Base-by-base conservation (phyloP, 176 grass and related monocot genomes). In the Ensete glaucum region DNA sequence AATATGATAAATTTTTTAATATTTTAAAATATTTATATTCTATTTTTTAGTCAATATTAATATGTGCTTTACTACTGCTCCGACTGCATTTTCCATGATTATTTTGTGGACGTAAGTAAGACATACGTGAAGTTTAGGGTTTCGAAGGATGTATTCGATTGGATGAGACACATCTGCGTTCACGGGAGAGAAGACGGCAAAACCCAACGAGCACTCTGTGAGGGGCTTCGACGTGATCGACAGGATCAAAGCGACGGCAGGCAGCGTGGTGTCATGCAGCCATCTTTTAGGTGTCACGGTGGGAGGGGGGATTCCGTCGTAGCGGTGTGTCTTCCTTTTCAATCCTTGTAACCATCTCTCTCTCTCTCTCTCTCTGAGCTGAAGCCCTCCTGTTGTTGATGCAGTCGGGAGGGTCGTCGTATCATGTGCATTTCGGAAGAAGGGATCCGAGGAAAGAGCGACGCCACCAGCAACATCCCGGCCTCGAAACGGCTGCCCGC, bases 111-210 rank as follows among this genome's bases (percentile, higher is more conserved):
- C n/a, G n/a, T n/a, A n/a, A n/a, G n/a, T n/a, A n/a, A n/a, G n/a
- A n/a, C n/a, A n/a, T n/a, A n/a, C n/a, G n/a, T n/a, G n/a, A n/a
- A n/a, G n/a, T n/a, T n/a, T n/a, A n/a, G n/a, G n/a, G n/a, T n/a
- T n/a, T n/a, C n/a, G n/a, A n/a, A n/a, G n/a, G n/a, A n/a, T n/a
- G n/a, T n/a, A n/a, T n/a, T n/a, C n/a, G n/a, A n/a, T n/a, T 23
- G 48, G 90, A 97, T 82, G 93, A 93, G 93, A 93, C 82, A 93
- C 93, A 24, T 80, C 85, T 3, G 81, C 78, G 50, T 86, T 93
- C 72, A 87, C 73, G 7, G 90, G 93, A 69, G 89, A 92, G 89
- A 96, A 92, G 85, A 89, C 69, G 11, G 92, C 87, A 9, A 76
- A 78, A 15, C 87, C 92, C 0, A 96, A 92, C 78, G 43, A 9